Evolutionary conservation across 2,329 filamentous ascomycete genomes (phyloP), one percentile per base, ranked within the genome.

Genomic region (Sclerotinia nivalis): DNA sequence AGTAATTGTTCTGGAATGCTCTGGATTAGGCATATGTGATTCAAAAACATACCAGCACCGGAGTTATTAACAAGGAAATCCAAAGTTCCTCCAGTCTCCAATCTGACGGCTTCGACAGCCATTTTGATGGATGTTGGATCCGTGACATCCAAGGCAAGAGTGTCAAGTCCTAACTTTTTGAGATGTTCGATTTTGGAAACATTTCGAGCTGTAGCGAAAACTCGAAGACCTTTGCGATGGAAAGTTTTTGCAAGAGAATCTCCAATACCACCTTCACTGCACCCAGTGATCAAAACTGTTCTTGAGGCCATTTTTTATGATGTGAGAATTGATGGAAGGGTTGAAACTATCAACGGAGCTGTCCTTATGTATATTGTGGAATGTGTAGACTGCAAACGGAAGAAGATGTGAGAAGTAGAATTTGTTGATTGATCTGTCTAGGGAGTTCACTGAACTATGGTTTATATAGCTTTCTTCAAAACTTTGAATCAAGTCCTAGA

Each of bases 1-100:
- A 72, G 9, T 18, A 4, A 25, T 28, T 47, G 28, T 10, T 47
- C 2, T 56, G 18, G 15, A 12, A 34, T 45, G 2, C 43, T 45
- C 25, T 78, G 66, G 4, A 76, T 74, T 12, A 68, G n/a, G 25
- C 15, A 40, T 43, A 50, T 50, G 52, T 1, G 13, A 40, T 20
- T 25, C 45, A 60, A 22, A 28, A 37, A 72, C 71, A 28, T 69
- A 74, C 31, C 77, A 54, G 75, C 72, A 20, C 81, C 82, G 9
- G 82, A 80, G 74, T 84, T 84, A 72, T 84, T 84, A 60, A 84
- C 76, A 2, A 84, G 77, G 28, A 75, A 79, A 70, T 84, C 80
- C 18, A 84, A 77, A 22, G 71, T 79, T 20, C 80, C 80, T 34
- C 77, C 80, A 0, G 80, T 80, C 12, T 76, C 73, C 13, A 68